Evolutionary conservation across 306 rosid species (phyloP).

Genomic region (Comarum palustre): DNA sequence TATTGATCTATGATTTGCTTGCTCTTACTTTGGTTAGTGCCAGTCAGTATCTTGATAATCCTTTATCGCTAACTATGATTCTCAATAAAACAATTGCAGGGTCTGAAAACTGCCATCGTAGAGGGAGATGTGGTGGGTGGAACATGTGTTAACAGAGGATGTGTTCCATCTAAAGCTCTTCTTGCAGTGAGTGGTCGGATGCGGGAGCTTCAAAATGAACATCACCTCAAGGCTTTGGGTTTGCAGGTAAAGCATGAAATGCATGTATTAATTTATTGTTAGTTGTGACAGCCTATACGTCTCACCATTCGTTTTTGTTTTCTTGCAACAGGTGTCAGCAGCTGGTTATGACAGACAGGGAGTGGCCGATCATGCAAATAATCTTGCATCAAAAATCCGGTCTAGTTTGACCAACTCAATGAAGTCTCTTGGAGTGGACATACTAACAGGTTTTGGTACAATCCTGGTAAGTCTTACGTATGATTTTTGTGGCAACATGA

Average conservation of each 20-base stretch:
- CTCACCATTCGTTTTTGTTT: slow-evolving; percentile 21
- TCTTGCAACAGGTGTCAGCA: slow-evolving; percentile 56
- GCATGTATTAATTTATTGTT: not conserved
- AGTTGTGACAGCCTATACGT: not conserved
- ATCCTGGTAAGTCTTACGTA: slow-evolving; percentile 57
- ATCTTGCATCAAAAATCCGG: slow-evolving; percentile 93
- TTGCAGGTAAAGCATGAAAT: slow-evolving; percentile 53
- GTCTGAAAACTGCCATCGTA: slow-evolving; percentile 84
- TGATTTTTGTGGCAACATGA: slow-evolving; percentile 4
- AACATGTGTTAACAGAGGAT: slow-evolving; percentile 96
- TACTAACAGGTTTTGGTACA: slow-evolving; percentile 82
- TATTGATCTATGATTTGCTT: not conserved
- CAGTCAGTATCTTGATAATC: not conserved
- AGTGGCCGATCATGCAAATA: slow-evolving; percentile 96
- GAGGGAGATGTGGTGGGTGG: slow-evolving; percentile 98
- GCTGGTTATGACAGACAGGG: slow-evolving; percentile 95
- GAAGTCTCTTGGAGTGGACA: slow-evolving; percentile 95
- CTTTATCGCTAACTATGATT: not conserved
- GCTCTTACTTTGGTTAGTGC: not conserved
- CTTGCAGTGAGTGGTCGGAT: slow-evolving; percentile 95
- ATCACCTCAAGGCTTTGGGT: slow-evolving; percentile 87
- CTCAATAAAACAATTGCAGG: slow-evolving; percentile 47
- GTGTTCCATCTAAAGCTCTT: slow-evolving; percentile 98
- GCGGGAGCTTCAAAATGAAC: slow-evolving; percentile 85
- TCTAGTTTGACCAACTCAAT: slow-evolving; percentile 79